Percentiles rank a stretch among this genome's conserved stretches.
phyloP scores from a whole-genome alignment of 805 yeast genomes.

The Geotrichum ghanense region DNA sequence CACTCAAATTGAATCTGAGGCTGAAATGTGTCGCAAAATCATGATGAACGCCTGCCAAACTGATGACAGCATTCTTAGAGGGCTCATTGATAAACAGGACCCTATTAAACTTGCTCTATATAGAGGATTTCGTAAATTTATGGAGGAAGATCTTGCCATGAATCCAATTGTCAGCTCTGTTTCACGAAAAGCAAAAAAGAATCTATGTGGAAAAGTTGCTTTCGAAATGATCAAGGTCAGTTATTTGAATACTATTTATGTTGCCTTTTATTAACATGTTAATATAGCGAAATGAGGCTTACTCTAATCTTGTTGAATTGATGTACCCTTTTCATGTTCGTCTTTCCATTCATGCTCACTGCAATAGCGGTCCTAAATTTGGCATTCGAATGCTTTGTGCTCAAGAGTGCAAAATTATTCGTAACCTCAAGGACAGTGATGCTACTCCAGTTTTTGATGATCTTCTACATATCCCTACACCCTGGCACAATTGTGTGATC shows the following conservation, averaged over 20 bases:
- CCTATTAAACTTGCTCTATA: background rate
- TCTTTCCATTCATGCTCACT: background rate
- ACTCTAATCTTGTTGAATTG: background rate
- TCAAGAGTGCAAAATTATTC: background rate
- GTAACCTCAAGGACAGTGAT: background rate
- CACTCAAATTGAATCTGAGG: background rate
- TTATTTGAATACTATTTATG: background rate
- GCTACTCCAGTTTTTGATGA: constrained; percentile 1
- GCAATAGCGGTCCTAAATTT: background rate
- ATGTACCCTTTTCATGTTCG: constrained; percentile 1
- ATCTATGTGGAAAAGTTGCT: constrained; percentile 1
- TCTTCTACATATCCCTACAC: background rate
- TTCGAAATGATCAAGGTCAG: constrained; percentile 1
- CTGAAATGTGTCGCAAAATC: background rate
- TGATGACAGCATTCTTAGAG: background rate
- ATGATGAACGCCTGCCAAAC: background rate
- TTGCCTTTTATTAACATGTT: background rate
- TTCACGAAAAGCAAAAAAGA: background rate
- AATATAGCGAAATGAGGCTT: background rate
- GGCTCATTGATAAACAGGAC: background rate
- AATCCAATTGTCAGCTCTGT: background rate
- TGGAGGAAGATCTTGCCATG: background rate
- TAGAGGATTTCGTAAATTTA: background rate
- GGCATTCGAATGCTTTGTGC: background rate
- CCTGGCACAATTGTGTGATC: background rate